phyloP scores from a whole-genome alignment of 2,329 filamentous ascomycete genomes.

The Leptographium lundbergii region DNA sequence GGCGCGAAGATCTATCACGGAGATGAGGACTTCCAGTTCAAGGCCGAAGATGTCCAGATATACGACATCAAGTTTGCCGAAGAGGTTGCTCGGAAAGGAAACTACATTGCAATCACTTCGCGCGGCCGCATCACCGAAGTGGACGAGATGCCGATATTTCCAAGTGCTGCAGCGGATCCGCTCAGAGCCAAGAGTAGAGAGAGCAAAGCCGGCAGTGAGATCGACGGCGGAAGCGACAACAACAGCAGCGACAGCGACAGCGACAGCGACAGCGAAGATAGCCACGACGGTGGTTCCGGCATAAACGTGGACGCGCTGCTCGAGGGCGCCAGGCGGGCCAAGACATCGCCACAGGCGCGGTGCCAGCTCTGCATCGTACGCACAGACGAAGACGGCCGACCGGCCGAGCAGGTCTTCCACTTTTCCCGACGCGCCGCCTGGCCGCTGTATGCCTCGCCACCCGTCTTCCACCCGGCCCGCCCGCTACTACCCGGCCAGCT shows the following conservation, averaged over 20 bases:
- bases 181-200: not conserved
- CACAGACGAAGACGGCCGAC: not conserved
- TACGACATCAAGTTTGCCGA: not conserved
- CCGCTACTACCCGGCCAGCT: not conserved
- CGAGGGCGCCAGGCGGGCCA: not conserved
- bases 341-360: not conserved
- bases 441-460: not conserved
- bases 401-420: not conserved
- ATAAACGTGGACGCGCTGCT: not conserved
- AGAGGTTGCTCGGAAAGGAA: not conserved
- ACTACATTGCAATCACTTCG: not conserved
- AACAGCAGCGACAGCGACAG: not conserved
- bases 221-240: not conserved
- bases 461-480: constrained; percentile 1
- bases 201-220: too few species aligned
- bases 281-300: not conserved
- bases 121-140: not conserved
- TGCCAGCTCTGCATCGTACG: not conserved
- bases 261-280: not conserved
- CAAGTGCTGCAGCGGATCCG: too few species aligned
- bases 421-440: not conserved
- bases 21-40: not conserved
- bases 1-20: not conserved
- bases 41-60: not conserved
- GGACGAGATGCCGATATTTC: not conserved